These are phyloP conservation scores for Phytopythium ostracodes DNA, from an alignment of 352 stramenopile species.

Conservation along the genomic window DNA sequence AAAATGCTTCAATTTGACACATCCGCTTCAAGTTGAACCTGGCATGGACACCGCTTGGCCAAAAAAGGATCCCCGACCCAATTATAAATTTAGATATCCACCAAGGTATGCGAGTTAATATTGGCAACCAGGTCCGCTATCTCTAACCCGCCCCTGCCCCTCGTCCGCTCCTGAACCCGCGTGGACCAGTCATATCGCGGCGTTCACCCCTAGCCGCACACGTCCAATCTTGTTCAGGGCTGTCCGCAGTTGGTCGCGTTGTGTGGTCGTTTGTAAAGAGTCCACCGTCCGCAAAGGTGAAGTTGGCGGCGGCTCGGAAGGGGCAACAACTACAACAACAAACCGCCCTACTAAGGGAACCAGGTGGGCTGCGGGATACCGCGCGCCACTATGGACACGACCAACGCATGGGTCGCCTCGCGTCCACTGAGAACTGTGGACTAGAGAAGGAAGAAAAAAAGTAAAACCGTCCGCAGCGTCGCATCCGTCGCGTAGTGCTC, in stretches of 20 bases:
- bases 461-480: conserved; percentile 1
- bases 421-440: conserved; percentile 1
- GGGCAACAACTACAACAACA: background rate
- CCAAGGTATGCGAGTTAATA: too few species aligned
- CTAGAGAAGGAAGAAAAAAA: background rate
- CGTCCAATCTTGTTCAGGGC: background rate
- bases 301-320: background rate
- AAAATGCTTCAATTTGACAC: background rate
- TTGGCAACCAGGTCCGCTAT: background rate
- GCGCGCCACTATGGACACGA: conserved; percentile 6
- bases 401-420: conserved; percentile 8
- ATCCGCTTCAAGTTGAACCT: background rate
- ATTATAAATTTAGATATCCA: too few species aligned
- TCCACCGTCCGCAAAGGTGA: background rate
- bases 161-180: background rate
- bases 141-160: background rate
- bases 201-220: conserved; percentile 2
- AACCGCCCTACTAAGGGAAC: background rate
- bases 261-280: background rate
- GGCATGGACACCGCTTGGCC: too few species aligned
- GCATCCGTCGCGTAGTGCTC: background rate
- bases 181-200: background rate
- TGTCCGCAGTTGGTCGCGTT: conserved; percentile 4
- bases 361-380: conserved; percentile 4
- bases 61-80: too few species aligned